Base-by-base conservation (phyloP, 352 stramenopile genomes). In the Pythium phragmitis region DNA sequence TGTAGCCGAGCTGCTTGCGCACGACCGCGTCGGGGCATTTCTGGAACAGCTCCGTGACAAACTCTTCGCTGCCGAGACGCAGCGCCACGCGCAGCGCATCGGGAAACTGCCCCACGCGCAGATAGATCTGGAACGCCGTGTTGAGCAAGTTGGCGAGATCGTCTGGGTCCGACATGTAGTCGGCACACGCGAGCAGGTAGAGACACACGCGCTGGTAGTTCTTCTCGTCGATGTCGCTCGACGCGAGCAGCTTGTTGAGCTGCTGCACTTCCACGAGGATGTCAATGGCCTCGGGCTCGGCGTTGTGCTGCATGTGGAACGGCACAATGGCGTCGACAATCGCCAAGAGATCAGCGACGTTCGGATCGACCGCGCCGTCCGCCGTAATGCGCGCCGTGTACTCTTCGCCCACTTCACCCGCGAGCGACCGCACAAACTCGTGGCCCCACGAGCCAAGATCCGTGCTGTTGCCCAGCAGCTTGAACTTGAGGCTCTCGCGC, bases 231-330 rank as follows among this genome's bases (percentile, higher is more conserved):
- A 99, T 98, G 36, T 94, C 76, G 13, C 88, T 81, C 19, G 96
- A 87, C 13, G 93, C 73, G n/a, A 99, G 77, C 39, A 99, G 79
- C 69, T 97, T 98, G 49, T 89, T 75, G 11, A 99, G 84, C 68
- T 98, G 81, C 75, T 99, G 96, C 36, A 99, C 97, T 85, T 99
- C 98, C 66, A 99, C 96, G 48, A 99, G 80, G 28, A 99, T 94
- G 76, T 99, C 98, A 39, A 99, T 96, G 21, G 97, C 98, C 82
- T 99, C 98, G 0, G 97, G 96, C 76, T 99, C 97, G 5, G 97
- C 97, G 73, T 99, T 99, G 81, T 99, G 97, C 67, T 97, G 80
- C 73, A 99, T 96, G 85, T 99, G 96, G 81, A 99, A 99, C 4
- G 97, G 97, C 57, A 99, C 96, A 72, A 99, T 99, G 13, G 97